Conservation (phyloP, 768 basidiomycete species). For the Pisolithus albus region DNA sequence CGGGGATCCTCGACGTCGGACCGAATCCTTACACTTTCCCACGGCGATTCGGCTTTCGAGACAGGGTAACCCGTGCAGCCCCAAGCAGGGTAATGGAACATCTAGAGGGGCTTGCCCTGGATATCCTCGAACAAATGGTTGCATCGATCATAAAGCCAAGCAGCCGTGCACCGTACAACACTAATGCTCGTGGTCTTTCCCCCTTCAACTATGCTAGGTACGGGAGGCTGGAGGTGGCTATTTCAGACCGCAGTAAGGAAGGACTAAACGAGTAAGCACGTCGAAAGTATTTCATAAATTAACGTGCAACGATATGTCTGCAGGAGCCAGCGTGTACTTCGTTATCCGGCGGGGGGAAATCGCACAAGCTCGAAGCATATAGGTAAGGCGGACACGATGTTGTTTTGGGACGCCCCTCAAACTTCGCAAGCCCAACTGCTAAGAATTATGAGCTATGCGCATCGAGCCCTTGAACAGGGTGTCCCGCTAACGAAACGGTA, state of each 20-base stretch:
- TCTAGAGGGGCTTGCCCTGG: conserved; percentile 26
- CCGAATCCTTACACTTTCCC: too few relatives aligned
- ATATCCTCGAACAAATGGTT: conserved; percentile 28
- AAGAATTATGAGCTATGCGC: conserved; percentile 57
- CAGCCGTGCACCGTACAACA: background rate
- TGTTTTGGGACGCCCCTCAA: background rate
- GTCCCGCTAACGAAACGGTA: conserved; percentile 63
- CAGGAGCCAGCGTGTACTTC: conserved; percentile 18
- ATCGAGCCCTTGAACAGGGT: conserved; percentile 52
- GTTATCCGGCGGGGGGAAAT: conserved; percentile 33
- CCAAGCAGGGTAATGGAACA: conserved; percentile 19
- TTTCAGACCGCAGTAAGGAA: conserved; percentile 32
- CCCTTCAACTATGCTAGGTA: conserved; percentile 2
- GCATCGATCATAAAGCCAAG: conserved; percentile 7
- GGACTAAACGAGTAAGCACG: conserved; percentile 22
- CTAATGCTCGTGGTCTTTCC: background rate
- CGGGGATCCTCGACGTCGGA: too few relatives aligned
- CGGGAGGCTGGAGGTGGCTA: conserved; percentile 26
- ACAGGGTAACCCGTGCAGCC: too few relatives aligned
- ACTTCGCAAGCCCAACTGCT: conserved; percentile 55
- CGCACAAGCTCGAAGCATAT: conserved; percentile 35
- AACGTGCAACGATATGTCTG: conserved; percentile 5
- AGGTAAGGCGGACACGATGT: conserved; percentile 24
- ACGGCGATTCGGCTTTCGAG: too few relatives aligned
- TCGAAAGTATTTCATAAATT: conserved; percentile 2